phyloP scores from a whole-genome alignment of 1,139 yeast genomes.

The Candida sp. region DNA sequence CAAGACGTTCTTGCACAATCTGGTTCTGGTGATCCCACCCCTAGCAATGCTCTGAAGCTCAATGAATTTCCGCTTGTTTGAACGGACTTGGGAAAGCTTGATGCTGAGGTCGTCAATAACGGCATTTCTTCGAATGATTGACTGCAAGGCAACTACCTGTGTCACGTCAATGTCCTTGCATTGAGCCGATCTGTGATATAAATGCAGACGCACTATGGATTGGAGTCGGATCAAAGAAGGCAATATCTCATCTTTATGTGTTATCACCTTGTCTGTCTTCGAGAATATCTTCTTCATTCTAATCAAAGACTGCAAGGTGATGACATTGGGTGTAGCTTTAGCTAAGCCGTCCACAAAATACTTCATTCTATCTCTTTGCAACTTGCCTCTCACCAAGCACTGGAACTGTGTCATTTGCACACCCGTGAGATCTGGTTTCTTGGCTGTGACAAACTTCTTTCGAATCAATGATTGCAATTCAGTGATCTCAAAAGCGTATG shows the following conservation, averaged over 20 bases:
- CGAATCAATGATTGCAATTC: slow-evolving; percentile 42
- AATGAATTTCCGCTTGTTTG: slow-evolving; percentile 17
- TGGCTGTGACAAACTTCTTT: slow-evolving; percentile 23
- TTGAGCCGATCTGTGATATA: slow-evolving; percentile 25
- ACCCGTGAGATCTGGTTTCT: slow-evolving; percentile 17
- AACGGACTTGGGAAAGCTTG: slow-evolving; percentile 20
- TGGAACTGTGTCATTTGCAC: slow-evolving; percentile 24
- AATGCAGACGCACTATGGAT: slow-evolving; percentile 32
- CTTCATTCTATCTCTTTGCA: slow-evolving; percentile 18
- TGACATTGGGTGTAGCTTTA: slow-evolving; percentile 13
- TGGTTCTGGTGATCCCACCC: slow-evolving; percentile 54
- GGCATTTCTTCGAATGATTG: slow-evolving; percentile 35
- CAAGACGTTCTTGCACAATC: slow-evolving; percentile 47
- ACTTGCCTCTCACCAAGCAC: slow-evolving; percentile 30
- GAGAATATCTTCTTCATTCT: slow-evolving; percentile 28
- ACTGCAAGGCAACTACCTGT: slow-evolving; percentile 32
- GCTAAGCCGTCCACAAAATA: slow-evolving; percentile 14
- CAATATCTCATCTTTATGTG: slow-evolving; percentile 26
- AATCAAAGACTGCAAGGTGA: slow-evolving; percentile 32
- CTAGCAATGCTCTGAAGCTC: slow-evolving; percentile 58
- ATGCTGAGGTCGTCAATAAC: slow-evolving; percentile 24
- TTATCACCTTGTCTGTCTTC: slow-evolving; percentile 26
- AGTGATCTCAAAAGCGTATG: slow-evolving; percentile 31
- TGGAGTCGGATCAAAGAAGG: slow-evolving; percentile 33
- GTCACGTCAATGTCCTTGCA: slow-evolving; percentile 18